Evolutionary conservation across 2,329 filamentous ascomycete species (phyloP).

Genomic region (Lecanicillium sp.): DNA sequence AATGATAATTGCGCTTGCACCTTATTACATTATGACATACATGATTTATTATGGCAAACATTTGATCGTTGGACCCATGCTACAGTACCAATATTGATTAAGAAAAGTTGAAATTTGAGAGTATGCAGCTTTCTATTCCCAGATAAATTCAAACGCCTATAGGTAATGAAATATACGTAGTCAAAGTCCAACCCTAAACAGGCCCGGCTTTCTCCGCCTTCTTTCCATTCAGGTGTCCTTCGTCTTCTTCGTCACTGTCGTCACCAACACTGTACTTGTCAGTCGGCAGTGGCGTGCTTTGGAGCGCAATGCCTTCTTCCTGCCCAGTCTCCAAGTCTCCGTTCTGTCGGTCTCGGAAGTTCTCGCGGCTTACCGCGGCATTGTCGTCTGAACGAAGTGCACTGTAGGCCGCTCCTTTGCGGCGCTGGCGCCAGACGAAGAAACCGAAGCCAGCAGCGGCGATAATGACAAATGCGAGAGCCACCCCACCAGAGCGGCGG

Average conservation of each 20-base stretch:
- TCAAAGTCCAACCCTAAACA: conserved; percentile 2
- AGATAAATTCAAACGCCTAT: no score
- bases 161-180: no score
- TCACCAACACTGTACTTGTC: conserved; percentile 49
- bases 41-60: no score
- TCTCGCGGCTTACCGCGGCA: conserved; percentile 29
- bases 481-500: conserved; percentile 76
- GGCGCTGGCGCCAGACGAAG: conserved; percentile 55
- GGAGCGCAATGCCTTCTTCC: conserved; percentile 6
- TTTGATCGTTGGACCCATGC: no score
- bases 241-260: conserved; percentile 45
- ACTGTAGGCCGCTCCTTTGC: conserved; percentile 46
- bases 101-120: no score
- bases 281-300: conserved; percentile 24
- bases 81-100: no score
- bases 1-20: no score
- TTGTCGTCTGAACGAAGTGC: conserved; percentile 34
- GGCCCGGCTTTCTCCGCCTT: conserved; percentile 3
- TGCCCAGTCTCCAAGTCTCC: not conserved
- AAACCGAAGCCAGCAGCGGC: conserved; percentile 69
- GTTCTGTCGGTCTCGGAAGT: no score
- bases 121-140: no score
- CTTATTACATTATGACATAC: no score
- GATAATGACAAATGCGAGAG: conserved; percentile 71
- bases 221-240: conserved; percentile 15